Percentiles rank a stretch among this genome's conserved stretches.
Conservation (phyloP, 192 early-diverging fungal species). For the Podochytrium sp. region DNA sequence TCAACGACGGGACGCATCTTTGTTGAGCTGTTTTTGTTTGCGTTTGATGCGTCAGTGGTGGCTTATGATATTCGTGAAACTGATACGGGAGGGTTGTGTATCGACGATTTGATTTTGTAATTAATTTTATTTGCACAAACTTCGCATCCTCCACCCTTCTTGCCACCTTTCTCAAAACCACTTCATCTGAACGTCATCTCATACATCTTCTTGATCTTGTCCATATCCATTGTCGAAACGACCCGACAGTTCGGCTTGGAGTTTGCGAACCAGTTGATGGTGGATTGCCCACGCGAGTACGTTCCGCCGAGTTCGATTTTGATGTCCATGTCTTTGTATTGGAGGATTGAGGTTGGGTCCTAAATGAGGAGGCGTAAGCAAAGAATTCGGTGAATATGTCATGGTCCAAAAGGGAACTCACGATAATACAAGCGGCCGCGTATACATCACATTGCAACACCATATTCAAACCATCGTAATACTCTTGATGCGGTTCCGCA, state of each 20-base stretch:
- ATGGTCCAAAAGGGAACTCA: not conserved
- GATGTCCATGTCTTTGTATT: conserved; percentile 42
- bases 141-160: no score
- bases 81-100: no score
- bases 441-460: conserved; percentile 38
- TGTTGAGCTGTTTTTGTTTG: conserved; percentile 12
- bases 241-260: conserved; percentile 32
- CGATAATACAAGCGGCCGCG: conserved; percentile 4
- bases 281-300: conserved; percentile 39
- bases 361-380: conserved; percentile 22
- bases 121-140: no score
- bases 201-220: conserved; percentile 25
- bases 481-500: conserved; percentile 12
- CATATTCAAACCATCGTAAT: conserved; percentile 22
- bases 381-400: not conserved
- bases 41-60: conserved; percentile 1
- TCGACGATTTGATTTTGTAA: no score
- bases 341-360: conserved; percentile 30
- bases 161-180: not conserved
- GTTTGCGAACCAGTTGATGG: conserved; percentile 37
- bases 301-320: conserved; percentile 42
- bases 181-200: conserved; percentile 34
- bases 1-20: not conserved
- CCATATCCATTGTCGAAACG: conserved; percentile 38
- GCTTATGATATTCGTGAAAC: conserved; percentile 13